Evolutionary conservation across 1,139 yeast species (phyloP).

Genomic region (Debaryomycetaceae sp.): DNA sequence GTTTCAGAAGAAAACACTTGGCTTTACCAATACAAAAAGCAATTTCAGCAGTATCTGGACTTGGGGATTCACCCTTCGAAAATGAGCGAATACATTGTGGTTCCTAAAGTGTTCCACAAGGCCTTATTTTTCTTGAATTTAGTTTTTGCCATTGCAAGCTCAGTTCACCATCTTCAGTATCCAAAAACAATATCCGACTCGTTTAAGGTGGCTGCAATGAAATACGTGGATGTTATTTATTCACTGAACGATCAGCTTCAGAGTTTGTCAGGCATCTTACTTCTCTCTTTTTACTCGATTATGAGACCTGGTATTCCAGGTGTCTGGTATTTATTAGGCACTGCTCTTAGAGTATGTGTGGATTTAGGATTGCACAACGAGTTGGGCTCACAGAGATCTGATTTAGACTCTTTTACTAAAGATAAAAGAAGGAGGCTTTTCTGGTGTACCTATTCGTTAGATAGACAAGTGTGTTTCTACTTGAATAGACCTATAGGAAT

Average conservation of each 20-base stretch:
- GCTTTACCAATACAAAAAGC: constrained; percentile 35
- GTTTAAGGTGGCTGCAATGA: constrained; percentile 68
- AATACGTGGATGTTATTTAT: constrained; percentile 57
- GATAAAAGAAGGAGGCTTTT: constrained; percentile 77
- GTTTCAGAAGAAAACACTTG: constrained; percentile 39
- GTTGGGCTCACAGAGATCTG: constrained; percentile 16
- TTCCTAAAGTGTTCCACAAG: constrained; percentile 44
- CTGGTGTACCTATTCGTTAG: constrained; percentile 87
- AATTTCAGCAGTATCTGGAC: constrained; percentile 24
- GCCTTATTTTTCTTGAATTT: constrained; percentile 64
- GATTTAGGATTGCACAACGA: constrained; percentile 82
- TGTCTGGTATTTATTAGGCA: constrained; percentile 88
- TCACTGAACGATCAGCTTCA: constrained; percentile 61
- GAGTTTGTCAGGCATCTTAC: constrained; percentile 66
- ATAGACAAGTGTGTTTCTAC: constrained; percentile 73
- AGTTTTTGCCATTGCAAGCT: constrained; percentile 77
- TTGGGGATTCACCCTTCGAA: constrained; percentile 18
- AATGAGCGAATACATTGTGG: constrained; percentile 35
- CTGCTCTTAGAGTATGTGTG: constrained; percentile 74
- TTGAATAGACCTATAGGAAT: constrained; percentile 73
- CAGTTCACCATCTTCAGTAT: constrained; percentile 68
- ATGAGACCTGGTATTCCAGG: constrained; percentile 83
- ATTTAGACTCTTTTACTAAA: constrained; percentile 50
- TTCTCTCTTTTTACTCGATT: constrained; percentile 66
- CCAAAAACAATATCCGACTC: constrained; percentile 67